A percentile compares a stretch with the other conserved stretches of the same genome.
These are phyloP conservation scores for Teratosphaeria gauchensis DNA, from an alignment of 2,329 filamentous ascomycete genomes.

Conservation along the genomic window DNA sequence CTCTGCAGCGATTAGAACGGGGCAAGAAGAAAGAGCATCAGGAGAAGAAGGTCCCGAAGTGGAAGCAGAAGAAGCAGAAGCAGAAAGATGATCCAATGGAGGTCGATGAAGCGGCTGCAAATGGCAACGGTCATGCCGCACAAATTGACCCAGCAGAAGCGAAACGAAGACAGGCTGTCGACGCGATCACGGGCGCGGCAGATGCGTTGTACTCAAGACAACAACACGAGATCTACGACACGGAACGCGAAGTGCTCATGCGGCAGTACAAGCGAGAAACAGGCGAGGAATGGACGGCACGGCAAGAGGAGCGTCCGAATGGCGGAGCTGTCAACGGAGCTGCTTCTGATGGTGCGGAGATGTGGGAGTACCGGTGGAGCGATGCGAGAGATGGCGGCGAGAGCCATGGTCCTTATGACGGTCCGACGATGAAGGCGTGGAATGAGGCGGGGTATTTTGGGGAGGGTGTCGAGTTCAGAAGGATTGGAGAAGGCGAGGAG, in stretches of 20 bases:
- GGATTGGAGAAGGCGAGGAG: conserved; percentile 25
- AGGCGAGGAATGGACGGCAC: conserved; percentile 66
- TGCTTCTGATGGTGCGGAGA: background rate
- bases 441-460: conserved; percentile 86
- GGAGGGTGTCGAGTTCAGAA: conserved; percentile 60
- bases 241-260: conserved; percentile 72
- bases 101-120: conserved; percentile 41
- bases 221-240: conserved; percentile 83
- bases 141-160: conserved; percentile 53
- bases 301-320: conserved; percentile 16
- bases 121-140: conserved; percentile 35
- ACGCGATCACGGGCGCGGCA: conserved; percentile 78
- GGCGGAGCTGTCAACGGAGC: conserved; percentile 9
- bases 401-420: conserved; percentile 80
- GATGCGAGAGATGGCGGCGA: conserved; percentile 73
- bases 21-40: conserved; percentile 45
- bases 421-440: conserved; percentile 80
- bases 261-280: conserved; percentile 77
- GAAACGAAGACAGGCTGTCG: conserved; percentile 62
- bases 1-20: conserved; percentile 60
- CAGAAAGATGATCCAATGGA: conserved; percentile 54
- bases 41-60: conserved; percentile 46
- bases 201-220: conserved; percentile 77
- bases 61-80: conserved; percentile 45
- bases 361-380: conserved; percentile 89